A percentile compares a stretch with the other conserved stretches of the same genome.
Conservation (phyloP, 495 filamentous ascomycete species). For the Neurospora sp. region DNA sequence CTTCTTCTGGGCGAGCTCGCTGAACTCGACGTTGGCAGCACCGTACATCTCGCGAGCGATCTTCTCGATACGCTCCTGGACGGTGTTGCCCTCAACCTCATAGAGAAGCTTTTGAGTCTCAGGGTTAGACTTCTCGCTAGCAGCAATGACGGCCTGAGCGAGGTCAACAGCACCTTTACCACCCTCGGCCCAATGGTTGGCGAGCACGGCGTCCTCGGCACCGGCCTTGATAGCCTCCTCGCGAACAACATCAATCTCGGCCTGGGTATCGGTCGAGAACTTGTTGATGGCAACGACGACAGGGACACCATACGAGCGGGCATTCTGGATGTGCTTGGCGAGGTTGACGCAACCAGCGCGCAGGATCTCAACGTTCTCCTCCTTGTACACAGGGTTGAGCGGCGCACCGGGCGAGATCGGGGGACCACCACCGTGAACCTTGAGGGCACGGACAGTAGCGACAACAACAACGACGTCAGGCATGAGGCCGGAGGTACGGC, state of each 20-base stretch:
- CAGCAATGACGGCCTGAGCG: constrained; percentile 75
- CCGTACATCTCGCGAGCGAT: constrained; percentile 94
- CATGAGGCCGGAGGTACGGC: constrained; percentile 81
- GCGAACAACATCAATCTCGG: constrained; percentile 77
- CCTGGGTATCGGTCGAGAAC: constrained; percentile 87
- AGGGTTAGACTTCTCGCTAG: constrained; percentile 55
- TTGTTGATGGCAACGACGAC: constrained; percentile 98
- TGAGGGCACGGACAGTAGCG: constrained; percentile 87
- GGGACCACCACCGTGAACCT: constrained; percentile 93
- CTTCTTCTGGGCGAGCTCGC: constrained; percentile 88
- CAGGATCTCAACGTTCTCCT: constrained; percentile 87
- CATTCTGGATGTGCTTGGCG: constrained; percentile 87
- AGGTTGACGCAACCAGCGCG: constrained; percentile 87
- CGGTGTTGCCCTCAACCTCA: constrained; percentile 55
- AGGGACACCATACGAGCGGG: constrained; percentile 76
- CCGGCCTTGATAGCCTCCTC: constrained; percentile 90
- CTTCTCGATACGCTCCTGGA: constrained; percentile 83
- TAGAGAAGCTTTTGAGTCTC: constrained; percentile 91
- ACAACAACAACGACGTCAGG: constrained; percentile 93
- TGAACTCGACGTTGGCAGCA: constrained; percentile 82
- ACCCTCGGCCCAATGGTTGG: constrained; percentile 96
- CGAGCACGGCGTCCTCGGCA: constrained; percentile 84
- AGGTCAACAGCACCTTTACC: constrained; percentile 85
- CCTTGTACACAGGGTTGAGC: constrained; percentile 75
- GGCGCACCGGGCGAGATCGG: constrained; percentile 79